phyloP scores from a whole-genome alignment of 2,329 filamentous ascomycete genomes.

The Pyricularia sp. region DNA sequence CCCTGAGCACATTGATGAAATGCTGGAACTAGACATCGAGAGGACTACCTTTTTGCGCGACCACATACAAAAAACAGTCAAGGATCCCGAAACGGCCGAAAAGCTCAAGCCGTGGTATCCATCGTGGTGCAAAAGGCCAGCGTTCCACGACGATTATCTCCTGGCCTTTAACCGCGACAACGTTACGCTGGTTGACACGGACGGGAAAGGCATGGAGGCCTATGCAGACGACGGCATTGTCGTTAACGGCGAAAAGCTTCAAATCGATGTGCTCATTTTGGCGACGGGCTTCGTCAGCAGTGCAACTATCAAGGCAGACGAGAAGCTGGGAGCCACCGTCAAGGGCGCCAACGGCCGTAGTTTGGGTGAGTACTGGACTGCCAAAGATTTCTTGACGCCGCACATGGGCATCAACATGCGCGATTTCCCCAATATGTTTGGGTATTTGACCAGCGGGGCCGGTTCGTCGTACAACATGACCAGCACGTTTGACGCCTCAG shows the following conservation, averaged over 20 bases:
- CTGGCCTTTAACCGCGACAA: conserved; percentile 46
- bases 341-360: neutral
- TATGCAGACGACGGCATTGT: conserved; percentile 39
- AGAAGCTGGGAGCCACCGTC: neutral
- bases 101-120: conserved; percentile 51
- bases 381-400: neutral
- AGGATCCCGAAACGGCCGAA: conserved; percentile 38
- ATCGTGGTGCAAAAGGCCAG: conserved; percentile 53
- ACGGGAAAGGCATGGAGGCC: conserved; percentile 22
- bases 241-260: conserved; percentile 34
- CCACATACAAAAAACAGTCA: conserved; percentile 34
- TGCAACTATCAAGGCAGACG: neutral
- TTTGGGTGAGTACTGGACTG: neutral
- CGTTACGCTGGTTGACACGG: conserved; percentile 51
- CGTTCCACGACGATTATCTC: conserved; percentile 52
- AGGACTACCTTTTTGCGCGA: conserved; percentile 22
- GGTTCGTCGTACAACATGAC: neutral
- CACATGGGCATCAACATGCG: neutral
- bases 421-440: neutral
- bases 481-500: neutral
- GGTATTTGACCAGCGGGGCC: neutral
- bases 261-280: conserved; percentile 18
- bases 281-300: neutral
- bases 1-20: neutral
- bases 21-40: neutral